Base-by-base conservation (phyloP, 176 grass and related monocot species). In the Eragrostis curvula region DNA sequence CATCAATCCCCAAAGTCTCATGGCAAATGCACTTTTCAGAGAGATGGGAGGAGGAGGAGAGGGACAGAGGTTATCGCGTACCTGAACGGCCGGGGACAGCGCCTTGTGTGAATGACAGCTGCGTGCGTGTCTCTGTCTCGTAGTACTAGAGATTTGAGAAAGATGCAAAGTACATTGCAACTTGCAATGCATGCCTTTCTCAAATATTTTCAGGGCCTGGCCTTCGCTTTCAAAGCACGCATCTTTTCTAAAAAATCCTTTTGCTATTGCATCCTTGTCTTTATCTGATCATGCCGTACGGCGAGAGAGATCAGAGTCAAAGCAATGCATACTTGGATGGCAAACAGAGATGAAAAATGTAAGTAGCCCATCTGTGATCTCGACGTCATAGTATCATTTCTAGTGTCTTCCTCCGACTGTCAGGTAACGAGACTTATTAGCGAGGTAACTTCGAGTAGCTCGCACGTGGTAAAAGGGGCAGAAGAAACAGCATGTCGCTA, bases 111-210 rank as follows among this genome's bases (percentile, higher is more conserved):
- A 51, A 3, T 39, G 51, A 57, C 52, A 32, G 75, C 75, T 65
- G 25, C 30, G 16, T 25, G 16, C 58, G 25, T 60, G 75, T 62
- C 74, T 5, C 72, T 79, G 28, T 79, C 59, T 48, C 45, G 42
- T 28, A 1, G 18, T 17, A 2, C 57, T 66, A 50, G 16, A 65
- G 49, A 6, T n/a, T n/a, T 41, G 47, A 15, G 42, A 63, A n/a
- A 78, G 43, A 49, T 64, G 71, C 64, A 30, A 59, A 59, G 56
- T 23, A 59, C 55, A 8, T 9, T 58, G 55, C 55, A 58, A 58
- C 55, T 58, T 58, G 55, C 21, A 21, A 23, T 57, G 55, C 21
- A 36, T 36, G 32, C 32, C 32, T 57, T 57, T 57, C 8, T 23
- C 21, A 57, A 57, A 9, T 57, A 57, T 57, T 57, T 21, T 2